Percentiles rank a stretch among this genome's conserved stretches.
Conservation (phyloP, 352 stramenopile species). For the Peronospora destructor region DNA sequence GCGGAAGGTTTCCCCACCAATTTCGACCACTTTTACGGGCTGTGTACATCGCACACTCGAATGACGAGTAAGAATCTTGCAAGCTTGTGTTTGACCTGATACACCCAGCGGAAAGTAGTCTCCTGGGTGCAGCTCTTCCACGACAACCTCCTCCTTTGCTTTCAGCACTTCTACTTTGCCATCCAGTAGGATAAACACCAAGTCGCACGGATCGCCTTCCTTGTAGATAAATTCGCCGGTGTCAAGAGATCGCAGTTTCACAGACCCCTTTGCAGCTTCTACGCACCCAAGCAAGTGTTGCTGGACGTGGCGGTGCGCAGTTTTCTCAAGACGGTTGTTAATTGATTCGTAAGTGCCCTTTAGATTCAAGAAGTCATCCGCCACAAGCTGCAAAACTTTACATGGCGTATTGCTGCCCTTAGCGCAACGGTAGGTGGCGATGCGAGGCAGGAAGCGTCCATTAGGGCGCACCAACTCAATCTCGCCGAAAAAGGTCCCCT, state of each 20-base stretch:
- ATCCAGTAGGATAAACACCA: constrained; percentile 73
- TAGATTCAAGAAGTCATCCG: constrained; percentile 71
- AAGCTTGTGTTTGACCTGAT: constrained; percentile 53
- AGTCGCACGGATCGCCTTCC: constrained; percentile 68
- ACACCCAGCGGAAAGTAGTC: constrained; percentile 81
- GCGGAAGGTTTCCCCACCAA: constrained; percentile 72
- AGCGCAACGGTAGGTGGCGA: constrained; percentile 63
- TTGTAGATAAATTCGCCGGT: constrained; percentile 70
- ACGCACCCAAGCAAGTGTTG: constrained; percentile 74
- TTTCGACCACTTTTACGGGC: constrained; percentile 67
- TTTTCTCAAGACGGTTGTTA: constrained; percentile 56
- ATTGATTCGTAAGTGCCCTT: constrained; percentile 71
- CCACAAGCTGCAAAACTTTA: constrained; percentile 75
- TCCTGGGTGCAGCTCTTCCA: constrained; percentile 61
- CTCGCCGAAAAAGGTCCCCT: constrained; percentile 74
- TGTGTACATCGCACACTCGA: constrained; percentile 66
- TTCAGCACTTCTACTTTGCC: constrained; percentile 68
- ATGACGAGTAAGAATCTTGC: constrained; percentile 63
- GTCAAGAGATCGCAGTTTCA: constrained; percentile 54
- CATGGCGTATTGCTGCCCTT: constrained; percentile 35
- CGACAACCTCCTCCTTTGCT: constrained; percentile 53
- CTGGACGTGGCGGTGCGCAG: constrained; percentile 51
- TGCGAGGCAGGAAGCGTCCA: constrained; percentile 55
- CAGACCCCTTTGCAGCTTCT: constrained; percentile 58
- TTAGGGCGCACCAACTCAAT: constrained; percentile 71